Percentiles rank a stretch among this genome's conserved stretches.
phyloP scores from a whole-genome alignment of 2,329 filamentous ascomycete genomes.

The Aspergillus fijiensis region DNA sequence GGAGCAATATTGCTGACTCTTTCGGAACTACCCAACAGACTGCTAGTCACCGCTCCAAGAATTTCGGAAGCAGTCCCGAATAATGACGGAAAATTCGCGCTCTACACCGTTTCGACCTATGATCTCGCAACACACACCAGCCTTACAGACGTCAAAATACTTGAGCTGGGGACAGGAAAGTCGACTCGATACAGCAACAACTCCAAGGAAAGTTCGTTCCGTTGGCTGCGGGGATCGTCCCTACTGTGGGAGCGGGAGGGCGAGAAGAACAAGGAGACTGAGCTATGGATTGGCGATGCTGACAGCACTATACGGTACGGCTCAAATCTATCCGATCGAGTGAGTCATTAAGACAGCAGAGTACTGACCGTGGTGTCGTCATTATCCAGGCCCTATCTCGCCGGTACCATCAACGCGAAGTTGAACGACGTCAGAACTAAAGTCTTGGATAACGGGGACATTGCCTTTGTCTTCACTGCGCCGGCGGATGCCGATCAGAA shows the following conservation, averaged over 20 bases:
- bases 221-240: background rate
- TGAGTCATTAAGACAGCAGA: no score
- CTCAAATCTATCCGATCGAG: no score
- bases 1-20: no score
- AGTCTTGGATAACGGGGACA: background rate
- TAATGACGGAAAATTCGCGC: background rate
- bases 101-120: constrained; percentile 3
- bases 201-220: constrained; percentile 2
- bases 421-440: background rate
- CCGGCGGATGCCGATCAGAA: background rate
- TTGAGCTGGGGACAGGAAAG: background rate
- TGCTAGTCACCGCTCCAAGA: background rate
- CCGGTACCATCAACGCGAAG: constrained; percentile 1
- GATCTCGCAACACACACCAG: background rate
- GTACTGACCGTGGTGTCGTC: no score
- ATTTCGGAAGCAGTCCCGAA: constrained; percentile 1
- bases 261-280: background rate
- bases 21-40: background rate
- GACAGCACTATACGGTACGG: background rate
- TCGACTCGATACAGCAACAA: constrained; percentile 3
- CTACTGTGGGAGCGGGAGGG: background rate
- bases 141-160: background rate
- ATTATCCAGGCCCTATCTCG: background rate
- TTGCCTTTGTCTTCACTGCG: constrained; percentile 2
- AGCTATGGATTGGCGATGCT: constrained; percentile 4